Percentiles rank a stretch among this genome's conserved stretches.
These are phyloP conservation scores for Rhizophagus clarus DNA, from an alignment of 192 early-diverging fungal genomes.

Conservation along the genomic window DNA sequence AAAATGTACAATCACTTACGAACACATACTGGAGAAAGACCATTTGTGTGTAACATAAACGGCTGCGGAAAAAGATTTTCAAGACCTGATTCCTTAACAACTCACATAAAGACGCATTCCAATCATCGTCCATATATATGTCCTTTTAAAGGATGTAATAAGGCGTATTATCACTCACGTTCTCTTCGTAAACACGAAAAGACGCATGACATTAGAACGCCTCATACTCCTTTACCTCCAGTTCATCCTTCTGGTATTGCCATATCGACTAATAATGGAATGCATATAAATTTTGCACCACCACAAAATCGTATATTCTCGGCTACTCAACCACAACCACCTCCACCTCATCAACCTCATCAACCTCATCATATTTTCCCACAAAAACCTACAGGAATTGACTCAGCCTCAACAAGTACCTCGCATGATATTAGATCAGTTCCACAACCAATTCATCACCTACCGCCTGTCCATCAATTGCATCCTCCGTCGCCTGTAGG, in stretches of 20 bases:
- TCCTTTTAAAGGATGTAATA: constrained; percentile 50
- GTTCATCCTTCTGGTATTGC: constrained; percentile 22
- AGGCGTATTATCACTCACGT: constrained; percentile 65
- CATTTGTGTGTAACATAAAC: constrained; percentile 62
- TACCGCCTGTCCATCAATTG: constrained; percentile 9
- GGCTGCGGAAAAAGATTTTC: constrained; percentile 55
- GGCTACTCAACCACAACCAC: background rate
- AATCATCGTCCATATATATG: constrained; percentile 60
- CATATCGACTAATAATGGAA: background rate
- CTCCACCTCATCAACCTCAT: background rate
- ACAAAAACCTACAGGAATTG: background rate
- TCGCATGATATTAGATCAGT: background rate
- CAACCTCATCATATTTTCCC: background rate
- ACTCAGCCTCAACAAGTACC: background rate
- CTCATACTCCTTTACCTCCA: constrained; percentile 14
- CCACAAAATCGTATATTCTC: constrained; percentile 5
- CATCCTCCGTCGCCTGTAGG: constrained; percentile 15
- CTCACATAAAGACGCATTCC: constrained; percentile 61
- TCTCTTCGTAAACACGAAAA: constrained; percentile 66
- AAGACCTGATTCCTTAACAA: constrained; percentile 50
- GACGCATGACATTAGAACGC: constrained; percentile 9
- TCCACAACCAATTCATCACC: background rate
- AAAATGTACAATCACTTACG: constrained; percentile 74
- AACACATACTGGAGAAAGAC: constrained; percentile 76
- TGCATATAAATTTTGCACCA: constrained; percentile 28